Base-by-base conservation (phyloP, 768 basidiomycete genomes). In the Suillus brevipes region DNA sequence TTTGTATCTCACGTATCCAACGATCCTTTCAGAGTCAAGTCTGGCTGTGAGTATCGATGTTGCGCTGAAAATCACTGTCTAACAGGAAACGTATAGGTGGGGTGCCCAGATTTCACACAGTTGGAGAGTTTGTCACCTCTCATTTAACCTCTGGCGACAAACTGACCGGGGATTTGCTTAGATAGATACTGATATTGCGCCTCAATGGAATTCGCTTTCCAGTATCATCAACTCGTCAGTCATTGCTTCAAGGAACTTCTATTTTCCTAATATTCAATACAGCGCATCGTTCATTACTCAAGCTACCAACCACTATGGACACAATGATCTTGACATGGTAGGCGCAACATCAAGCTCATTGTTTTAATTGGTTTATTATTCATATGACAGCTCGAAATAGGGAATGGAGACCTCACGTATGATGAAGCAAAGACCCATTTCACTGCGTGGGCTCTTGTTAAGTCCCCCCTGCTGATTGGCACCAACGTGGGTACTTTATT, bases 371-470 rank as follows among this genome's bases (percentile, higher is more conserved):
- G 6, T 23, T 23, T 38, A 57, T 69, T 3, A 62, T 66, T 57
- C 42, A 68, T 38, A 53, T 57, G 42, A 58, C 16, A 86, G 86
- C 82, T 87, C 58, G 84, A 87, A 81, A 77, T 87, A 38, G 89
- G 89, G 23, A 89, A 89, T 65, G 87, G 86, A 10, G 74, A 83
- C 31, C 76, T 89, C 61, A 86, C 83, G 1, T 83, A 79, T 66
- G 86, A 89, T 10, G 89, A 90, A 75, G 78, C 84, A 25, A 89
- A 89, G 71, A 80, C 86, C 4, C 89, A 90, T 69, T 90, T 89
- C 73, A 89, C 89, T 0, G 86, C 84, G 1, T 89, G 89, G 89
- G 86, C 87, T 14, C 75, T 90, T 34, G 82, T 89, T 82, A 89
- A 88, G 69, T 85, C 85, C 0, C 88, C 88, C 1, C 75, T 89